These are phyloP conservation scores for Solanum tarijense DNA, from an alignment of 257 asterid species.

Conservation along the genomic window DNA sequence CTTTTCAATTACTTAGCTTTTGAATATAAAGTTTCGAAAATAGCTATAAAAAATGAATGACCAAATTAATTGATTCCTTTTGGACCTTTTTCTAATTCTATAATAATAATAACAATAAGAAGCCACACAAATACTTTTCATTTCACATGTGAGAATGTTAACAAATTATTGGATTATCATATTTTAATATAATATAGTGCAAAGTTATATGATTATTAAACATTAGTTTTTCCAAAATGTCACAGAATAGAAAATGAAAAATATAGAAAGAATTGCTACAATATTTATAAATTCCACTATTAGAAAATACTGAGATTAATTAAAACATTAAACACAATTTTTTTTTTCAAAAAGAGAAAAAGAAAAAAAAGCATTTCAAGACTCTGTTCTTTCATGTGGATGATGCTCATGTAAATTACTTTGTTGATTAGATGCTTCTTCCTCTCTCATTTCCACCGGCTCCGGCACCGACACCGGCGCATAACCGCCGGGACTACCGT, in stretches of 20 bases:
- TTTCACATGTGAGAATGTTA: neutral
- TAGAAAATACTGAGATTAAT: neutral
- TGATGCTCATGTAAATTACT: neutral
- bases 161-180: neutral
- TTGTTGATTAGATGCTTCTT: constrained; percentile 15
- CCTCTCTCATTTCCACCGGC: constrained; percentile 20
- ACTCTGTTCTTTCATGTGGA: constrained; percentile 21
- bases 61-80: neutral
- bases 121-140: neutral
- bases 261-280: constrained; percentile 17
- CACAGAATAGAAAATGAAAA: neutral
- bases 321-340: neutral
- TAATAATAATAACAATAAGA: neutral
- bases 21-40: neutral
- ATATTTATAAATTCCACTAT: constrained; percentile 14
- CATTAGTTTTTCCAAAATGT: neutral
- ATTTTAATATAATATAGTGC: neutral
- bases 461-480: constrained; percentile 3
- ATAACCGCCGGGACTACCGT: constrained; percentile 18
- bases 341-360: neutral
- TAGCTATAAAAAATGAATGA: neutral
- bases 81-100: neutral
- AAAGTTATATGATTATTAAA: no score
- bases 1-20: neutral
- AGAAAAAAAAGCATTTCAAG: neutral